A percentile compares a stretch with the other conserved stretches of the same genome.
These are phyloP conservation scores for Pseudogymnoascus verrucosus DNA, from an alignment of 2,329 filamentous ascomycete genomes.

Conservation along the genomic window DNA sequence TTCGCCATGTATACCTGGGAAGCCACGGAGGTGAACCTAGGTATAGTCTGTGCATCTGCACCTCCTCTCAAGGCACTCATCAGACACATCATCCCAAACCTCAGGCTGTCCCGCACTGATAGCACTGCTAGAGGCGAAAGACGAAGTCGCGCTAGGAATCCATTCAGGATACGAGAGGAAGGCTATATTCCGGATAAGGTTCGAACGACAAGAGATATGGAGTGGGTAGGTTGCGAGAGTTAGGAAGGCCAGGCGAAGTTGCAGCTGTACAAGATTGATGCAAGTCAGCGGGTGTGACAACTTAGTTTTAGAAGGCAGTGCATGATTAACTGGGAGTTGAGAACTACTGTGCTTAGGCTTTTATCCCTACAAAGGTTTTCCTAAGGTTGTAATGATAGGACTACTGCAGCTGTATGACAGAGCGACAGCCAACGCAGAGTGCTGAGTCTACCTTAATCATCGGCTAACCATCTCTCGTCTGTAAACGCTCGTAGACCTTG, in stretches of 20 bases:
- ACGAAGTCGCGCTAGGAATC: not conserved
- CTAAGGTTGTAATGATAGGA: not conserved
- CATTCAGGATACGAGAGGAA: not conserved
- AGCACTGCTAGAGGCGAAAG: not conserved
- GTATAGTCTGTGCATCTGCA: slow-evolving; percentile 86
- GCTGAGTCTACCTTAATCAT: not conserved
- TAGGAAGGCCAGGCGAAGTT: not conserved
- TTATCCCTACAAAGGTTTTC: not conserved
- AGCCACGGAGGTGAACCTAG: slow-evolving; percentile 81
- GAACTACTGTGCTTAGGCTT: not conserved
- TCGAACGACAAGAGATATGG: not conserved
- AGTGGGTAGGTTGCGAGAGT: not conserved
- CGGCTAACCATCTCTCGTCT: not conserved
- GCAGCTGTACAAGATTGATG: not conserved
- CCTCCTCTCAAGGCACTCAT: slow-evolving; percentile 84
- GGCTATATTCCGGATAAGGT: not conserved
- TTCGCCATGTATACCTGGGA: slow-evolving; percentile 50
- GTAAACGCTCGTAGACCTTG: not conserved
- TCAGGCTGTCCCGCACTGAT: not conserved
- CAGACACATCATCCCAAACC: slow-evolving; percentile 31
- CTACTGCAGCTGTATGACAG: not conserved
- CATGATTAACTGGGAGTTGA: not conserved
- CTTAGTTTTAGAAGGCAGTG: not conserved
- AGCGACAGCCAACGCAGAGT: not conserved
- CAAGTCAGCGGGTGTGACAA: not conserved